Evolutionary conservation across 441 rosid genomes (phyloP).

Genomic region (Pelargonium citronellum): DNA sequence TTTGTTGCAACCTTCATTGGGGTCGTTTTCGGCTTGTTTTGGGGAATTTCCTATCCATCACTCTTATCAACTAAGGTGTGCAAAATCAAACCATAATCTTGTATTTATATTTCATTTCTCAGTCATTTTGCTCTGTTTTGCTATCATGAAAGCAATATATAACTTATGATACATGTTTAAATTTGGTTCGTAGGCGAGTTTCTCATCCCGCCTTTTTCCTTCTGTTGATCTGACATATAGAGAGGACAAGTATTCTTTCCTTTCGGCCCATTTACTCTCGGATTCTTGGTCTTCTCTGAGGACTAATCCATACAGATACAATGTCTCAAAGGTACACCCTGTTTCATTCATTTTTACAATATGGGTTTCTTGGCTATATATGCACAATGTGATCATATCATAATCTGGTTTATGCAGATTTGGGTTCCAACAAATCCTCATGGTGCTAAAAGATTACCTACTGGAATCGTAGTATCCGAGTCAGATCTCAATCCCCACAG

Average conservation of each 20-base stretch:
- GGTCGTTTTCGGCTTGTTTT: constrained; percentile 69
- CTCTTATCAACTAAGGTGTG: constrained; percentile 73
- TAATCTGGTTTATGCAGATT: constrained; percentile 56
- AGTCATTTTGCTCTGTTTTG: constrained; percentile 13
- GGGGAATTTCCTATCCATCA: constrained; percentile 75
- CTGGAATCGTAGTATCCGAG: constrained; percentile 64
- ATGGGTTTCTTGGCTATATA: background rate
- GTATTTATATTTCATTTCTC: constrained; percentile 5
- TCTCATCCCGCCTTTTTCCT: constrained; percentile 71
- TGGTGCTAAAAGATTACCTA: constrained; percentile 92
- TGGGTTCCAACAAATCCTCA: constrained; percentile 92
- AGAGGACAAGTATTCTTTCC: constrained; percentile 73
- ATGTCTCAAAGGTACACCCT: constrained; percentile 45
- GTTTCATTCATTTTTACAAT: background rate
- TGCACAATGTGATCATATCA: background rate
- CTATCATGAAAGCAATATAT: constrained; percentile 9
- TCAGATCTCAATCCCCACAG: constrained; percentile 78
- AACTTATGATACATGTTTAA: constrained; percentile 6
- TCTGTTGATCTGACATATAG: constrained; percentile 72
- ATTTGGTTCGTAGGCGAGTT: constrained; percentile 54
- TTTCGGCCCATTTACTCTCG: constrained; percentile 57
- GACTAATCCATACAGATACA: constrained; percentile 27
- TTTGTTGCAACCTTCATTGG: constrained; percentile 60
- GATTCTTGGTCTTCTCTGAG: constrained; percentile 66
- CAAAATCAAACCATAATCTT: background rate